Base-by-base conservation (phyloP, 164 flowering plant genomes). In the Liriodendron chinense region DNA sequence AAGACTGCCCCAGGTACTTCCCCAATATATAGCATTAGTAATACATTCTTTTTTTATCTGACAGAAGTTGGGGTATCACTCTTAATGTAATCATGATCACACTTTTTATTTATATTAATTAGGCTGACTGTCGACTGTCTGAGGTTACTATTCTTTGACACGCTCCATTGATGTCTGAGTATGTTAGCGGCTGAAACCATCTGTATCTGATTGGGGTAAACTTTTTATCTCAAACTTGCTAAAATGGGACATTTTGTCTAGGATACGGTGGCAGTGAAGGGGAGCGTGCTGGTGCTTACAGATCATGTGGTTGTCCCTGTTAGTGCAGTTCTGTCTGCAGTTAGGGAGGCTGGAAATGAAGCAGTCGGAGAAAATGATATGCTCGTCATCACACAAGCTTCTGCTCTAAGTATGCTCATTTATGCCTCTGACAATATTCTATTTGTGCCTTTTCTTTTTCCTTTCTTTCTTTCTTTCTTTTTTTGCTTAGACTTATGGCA, bases 381-480 rank as follows among this genome's bases (percentile, higher is more conserved):
- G 21, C 80, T 81, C 34, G 80, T 90, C 75, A 81, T 92, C 71
- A 92, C 93, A 59, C 93, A 88, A 81, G 93, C 85, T 61, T 84
- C 90, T 43, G 74, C 79, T 18, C 50, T 89, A 69, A 83, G 93
- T 89, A 84, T 28, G 47, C 26, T 14, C 7, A 26, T 67, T 26
- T 18, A 26, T 67, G 21, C 9, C 47, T 67, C 69, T 25, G 43
- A 34, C 43, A 34, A 34, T 34, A 34, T 34, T 34, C 43, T 34
- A 34, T 34, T 34, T 34, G 43, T 34, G 43, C 43, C 43, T 34
- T 34, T 34, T 34, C 0, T 34, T 34, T 34, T 6, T 34, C 7
- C 43, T n/a, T n/a, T n/a, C n/a, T n/a, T n/a, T n/a, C n/a, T n/a
- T n/a, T n/a, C n/a, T n/a, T n/a, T n/a, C n/a, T n/a, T n/a, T n/a